Base-by-base conservation (phyloP, 768 basidiomycete species). In the Suillus decipiens region DNA sequence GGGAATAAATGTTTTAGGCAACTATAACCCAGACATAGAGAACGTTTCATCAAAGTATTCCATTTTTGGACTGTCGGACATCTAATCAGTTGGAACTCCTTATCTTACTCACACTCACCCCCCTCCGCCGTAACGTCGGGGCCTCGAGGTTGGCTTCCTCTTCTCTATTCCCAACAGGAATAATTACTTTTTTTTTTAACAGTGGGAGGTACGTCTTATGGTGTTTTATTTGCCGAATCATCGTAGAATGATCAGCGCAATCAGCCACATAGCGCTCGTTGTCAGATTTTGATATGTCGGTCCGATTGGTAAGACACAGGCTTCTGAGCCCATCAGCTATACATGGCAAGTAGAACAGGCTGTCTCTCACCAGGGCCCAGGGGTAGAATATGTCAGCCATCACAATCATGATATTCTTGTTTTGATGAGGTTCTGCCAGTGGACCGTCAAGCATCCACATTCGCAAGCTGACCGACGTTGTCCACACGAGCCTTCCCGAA, bases 1-100 rank as follows among this genome's bases (percentile, higher is more conserved):
- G 56, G 56, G 17, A 65, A 62, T 39, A 22, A 39, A 60, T 39
- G 34, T 48, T 48, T 31, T 12, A 67, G 72, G 72, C 1, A 73
- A 66, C 3, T 63, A 22, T 28, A 60, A 11, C 55, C 73, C 72
- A 8, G 50, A 14, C 22, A 1, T 59, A 28, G 41, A 61, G 69
- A 60, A 37, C 19, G 43, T 53, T 53, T 62, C 31, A 59, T 65
- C 61, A 60, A 22, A 10, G 4, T 1, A 63, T 11, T 31, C 34
- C 50, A 42, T 11, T 31, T 34, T 22, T 33, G n/a, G 47, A 10
- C 33, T 12, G 34, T 62, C 61, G 61, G 60, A 62, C 61, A 62
- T 64, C 64, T 48, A 58, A 63, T 62, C 61, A 62, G 43, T 41
- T 34, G 22, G n/a, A n/a, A n/a, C n/a, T 11, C 7, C 36, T 11